Evolutionary conservation across 2,329 filamentous ascomycete species (phyloP), one percentile per base, ranked within the genome.

Genomic region (Westerdykella sp.): DNA sequence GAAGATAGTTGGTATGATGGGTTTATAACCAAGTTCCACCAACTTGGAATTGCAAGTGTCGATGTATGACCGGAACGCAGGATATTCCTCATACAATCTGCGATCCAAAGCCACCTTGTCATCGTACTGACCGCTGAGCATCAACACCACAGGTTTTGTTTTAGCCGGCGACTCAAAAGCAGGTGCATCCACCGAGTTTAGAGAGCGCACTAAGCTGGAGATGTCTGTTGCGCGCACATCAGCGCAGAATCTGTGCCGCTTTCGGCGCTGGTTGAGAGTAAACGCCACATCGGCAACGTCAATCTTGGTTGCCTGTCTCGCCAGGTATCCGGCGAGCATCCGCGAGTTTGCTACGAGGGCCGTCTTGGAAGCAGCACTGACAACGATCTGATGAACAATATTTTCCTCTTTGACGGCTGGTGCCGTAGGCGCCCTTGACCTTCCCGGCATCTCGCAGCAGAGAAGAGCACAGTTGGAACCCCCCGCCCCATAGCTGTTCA

Each of bases 401-500:
- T 35, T 35, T 11, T 35, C 5, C 13, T 10, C 25, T 9, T 28
- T 4, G 25, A 12, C 25, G 25, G 25, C 11, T 28, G 25, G 25
- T 7, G 39, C 3, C 31, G 63, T 34, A 9, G 31, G 12, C 13
- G 5, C 18, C 6, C 34, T 41, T 16, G n/a, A 35, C 2, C 6
- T 16, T 34, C 3, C 14, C 7, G 25, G 25, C 25, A 28, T 28
- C 25, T 34, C 1, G 52, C 49, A 3, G 52, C 53, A 44, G 9
- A 54, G 21, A 5, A 54, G 22, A 4, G 49, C 40, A 5, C 49
- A 37, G 22, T 59, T 59, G 18, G 42, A 50, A 5, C 57, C 57
- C 4, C 48, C 43, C 57, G 66, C 66, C 22, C 67, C 66, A 34
- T 65, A 70, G 44, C 64, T 70, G 45, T 69, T 69, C 6, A 70